Percentiles rank a stretch among this genome's conserved stretches.
These are phyloP conservation scores for Chamaecyparis obtusa DNA, from an alignment of 75 land plant genomes.

Conservation along the genomic window DNA sequence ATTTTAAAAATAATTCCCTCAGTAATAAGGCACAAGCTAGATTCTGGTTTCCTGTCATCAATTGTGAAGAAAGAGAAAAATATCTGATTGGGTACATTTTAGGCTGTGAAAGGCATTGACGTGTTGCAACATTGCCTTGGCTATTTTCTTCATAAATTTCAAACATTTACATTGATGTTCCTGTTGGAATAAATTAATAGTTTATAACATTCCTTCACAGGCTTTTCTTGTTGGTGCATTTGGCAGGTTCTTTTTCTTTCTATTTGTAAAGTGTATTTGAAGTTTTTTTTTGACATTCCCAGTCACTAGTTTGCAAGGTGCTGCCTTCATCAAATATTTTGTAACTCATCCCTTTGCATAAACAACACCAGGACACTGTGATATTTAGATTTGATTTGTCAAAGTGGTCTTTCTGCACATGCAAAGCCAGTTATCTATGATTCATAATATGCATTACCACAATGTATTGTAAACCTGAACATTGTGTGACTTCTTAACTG, in stretches of 20 bases:
- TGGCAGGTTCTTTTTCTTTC: not conserved
- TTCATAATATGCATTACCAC: not conserved
- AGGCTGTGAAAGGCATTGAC: not conserved
- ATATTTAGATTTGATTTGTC: not conserved
- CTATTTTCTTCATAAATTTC: not conserved
- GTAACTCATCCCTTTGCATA: not conserved
- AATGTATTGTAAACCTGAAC: not conserved
- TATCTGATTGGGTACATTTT: not conserved
- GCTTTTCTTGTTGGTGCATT: not conserved
- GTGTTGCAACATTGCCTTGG: not conserved
- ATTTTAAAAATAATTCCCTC: not conserved
- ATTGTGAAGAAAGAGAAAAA: not conserved
- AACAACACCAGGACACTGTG: not conserved
- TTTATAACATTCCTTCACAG: not conserved
- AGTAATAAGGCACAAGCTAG: not conserved
- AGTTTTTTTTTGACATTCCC: not conserved
- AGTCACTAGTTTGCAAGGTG: not conserved
- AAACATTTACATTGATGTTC: not conserved
- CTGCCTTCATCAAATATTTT: not conserved
- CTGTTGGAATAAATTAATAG: not conserved
- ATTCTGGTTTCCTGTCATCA: not conserved
- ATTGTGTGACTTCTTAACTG: not conserved
- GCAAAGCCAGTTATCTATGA: not conserved
- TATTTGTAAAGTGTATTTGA: not conserved
- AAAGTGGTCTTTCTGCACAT: not conserved